Conservation (phyloP, 768 basidiomycete species). For the Calvatia gigantea region DNA sequence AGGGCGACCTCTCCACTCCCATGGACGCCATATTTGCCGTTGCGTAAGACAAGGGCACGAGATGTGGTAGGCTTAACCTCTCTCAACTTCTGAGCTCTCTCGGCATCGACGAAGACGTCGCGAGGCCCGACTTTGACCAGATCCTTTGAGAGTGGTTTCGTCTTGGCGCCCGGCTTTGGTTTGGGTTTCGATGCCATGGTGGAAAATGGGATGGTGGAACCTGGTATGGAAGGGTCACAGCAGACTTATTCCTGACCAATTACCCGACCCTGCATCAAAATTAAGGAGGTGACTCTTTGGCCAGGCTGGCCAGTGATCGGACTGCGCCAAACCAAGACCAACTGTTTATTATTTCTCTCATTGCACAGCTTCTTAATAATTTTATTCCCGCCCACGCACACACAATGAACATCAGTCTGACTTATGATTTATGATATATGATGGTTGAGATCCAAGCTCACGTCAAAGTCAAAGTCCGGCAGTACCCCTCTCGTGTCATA, state of each 20-base stretch:
- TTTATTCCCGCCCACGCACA: background rate
- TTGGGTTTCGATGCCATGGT: constrained; percentile 23
- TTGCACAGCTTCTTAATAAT: too few species aligned
- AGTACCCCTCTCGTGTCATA: background rate
- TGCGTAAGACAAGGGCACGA: constrained; percentile 71
- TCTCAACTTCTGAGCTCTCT: constrained; percentile 6
- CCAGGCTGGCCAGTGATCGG: too few species aligned
- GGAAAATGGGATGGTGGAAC: background rate
- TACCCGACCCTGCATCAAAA: background rate
- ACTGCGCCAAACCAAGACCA: too few species aligned
- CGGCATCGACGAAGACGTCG: constrained; percentile 14
- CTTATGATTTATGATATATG: background rate
- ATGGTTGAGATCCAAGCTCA: constrained; percentile 5
- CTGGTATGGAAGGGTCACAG: background rate
- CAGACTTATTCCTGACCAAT: background rate
- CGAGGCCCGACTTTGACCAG: constrained; percentile 15
- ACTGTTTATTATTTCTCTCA: too few species aligned
- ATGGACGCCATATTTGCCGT: constrained; percentile 68
- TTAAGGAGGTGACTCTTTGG: too few species aligned
- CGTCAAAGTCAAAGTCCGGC: background rate
- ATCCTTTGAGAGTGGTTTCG: constrained; percentile 5
- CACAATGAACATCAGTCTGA: background rate
- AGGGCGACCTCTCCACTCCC: constrained; percentile 67
- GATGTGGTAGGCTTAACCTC: constrained; percentile 56
- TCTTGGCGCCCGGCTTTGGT: background rate